Percentiles rank a stretch among this genome's conserved stretches.
Evolutionary conservation across 1,284 basidiomycete species (phyloP).

Genomic region (Heimioporus punctisporus): DNA sequence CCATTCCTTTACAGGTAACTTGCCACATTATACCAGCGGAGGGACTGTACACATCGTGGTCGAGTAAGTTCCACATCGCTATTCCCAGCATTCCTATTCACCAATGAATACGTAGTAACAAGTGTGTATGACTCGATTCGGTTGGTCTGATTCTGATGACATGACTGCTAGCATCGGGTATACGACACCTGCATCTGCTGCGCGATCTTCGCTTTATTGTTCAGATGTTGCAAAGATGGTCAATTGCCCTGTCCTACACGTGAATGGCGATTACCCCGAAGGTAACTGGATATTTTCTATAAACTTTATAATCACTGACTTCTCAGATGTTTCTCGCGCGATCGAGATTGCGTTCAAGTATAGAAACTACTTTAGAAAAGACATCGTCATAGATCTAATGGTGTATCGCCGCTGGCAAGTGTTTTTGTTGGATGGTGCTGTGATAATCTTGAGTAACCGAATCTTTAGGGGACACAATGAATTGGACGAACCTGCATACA

Average conservation of each 20-base stretch:
- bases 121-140: conserved; percentile 35
- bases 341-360: conserved; percentile 84
- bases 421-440: neutral
- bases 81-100: conserved; percentile 54
- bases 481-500: conserved; percentile 89
- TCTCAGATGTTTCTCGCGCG: conserved; percentile 73
- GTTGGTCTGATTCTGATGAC: neutral
- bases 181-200: conserved; percentile 82
- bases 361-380: conserved; percentile 84
- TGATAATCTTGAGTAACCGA: neutral
- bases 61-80: conserved; percentile 57
- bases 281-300: conserved; percentile 41
- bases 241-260: conserved; percentile 87
- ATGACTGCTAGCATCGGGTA: conserved; percentile 74
- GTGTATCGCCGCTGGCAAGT: conserved; percentile 83
- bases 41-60: conserved; percentile 92
- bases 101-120: conserved; percentile 44
- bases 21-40: conserved; percentile 89
- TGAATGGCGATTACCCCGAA: conserved; percentile 92
- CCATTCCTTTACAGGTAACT: conserved; percentile 52
- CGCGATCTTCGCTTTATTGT: conserved; percentile 85
- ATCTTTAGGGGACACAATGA: conserved; percentile 80
- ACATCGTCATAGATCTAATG: conserved; percentile 86
- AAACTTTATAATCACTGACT: neutral
- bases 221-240: conserved; percentile 93